Percentiles rank a stretch among this genome's conserved stretches.
phyloP scores from a whole-genome alignment of 352 stramenopile species.

The Phytophthora ohioensis region DNA sequence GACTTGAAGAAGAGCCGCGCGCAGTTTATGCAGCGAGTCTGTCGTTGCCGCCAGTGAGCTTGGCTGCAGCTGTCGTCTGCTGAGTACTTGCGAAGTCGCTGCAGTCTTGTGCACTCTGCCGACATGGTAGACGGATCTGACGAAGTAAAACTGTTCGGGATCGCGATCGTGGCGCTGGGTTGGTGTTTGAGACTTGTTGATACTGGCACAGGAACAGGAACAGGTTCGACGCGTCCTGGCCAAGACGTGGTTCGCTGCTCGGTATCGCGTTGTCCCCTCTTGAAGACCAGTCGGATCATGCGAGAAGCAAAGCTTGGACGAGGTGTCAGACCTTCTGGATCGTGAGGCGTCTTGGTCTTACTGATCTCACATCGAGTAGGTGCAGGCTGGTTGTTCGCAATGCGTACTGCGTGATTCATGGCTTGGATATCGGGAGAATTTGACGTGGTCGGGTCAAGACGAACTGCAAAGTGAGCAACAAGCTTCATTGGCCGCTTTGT shows the following conservation, averaged over 20 bases:
- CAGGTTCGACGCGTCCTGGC: slow-evolving; percentile 12
- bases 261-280: not conserved
- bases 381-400: not conserved
- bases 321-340: not conserved
- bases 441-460: not conserved
- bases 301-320: slow-evolving; percentile 18
- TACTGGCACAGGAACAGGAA: not conserved
- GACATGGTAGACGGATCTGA: not conserved
- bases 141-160: not conserved
- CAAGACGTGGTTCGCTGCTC: slow-evolving; percentile 27
- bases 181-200: not conserved
- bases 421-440: not conserved
- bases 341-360: not conserved
- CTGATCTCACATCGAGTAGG: not conserved
- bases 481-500: not conserved
- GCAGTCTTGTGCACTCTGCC: not conserved
- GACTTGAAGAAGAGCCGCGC: slow-evolving; percentile 33
- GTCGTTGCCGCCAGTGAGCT: slow-evolving; percentile 20
- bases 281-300: slow-evolving; percentile 20
- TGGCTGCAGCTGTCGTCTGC: not conserved
- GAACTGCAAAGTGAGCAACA: slow-evolving; percentile 20
- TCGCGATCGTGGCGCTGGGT: slow-evolving; percentile 24
- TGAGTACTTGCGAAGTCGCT: not conserved
- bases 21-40: slow-evolving; percentile 34
- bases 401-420: slow-evolving; percentile 12